A percentile compares a stretch with the other conserved stretches of the same genome.
Evolutionary conservation across 2,329 filamentous ascomycete genomes (phyloP).

Genomic region (Phialemonium atrogriseum): DNA sequence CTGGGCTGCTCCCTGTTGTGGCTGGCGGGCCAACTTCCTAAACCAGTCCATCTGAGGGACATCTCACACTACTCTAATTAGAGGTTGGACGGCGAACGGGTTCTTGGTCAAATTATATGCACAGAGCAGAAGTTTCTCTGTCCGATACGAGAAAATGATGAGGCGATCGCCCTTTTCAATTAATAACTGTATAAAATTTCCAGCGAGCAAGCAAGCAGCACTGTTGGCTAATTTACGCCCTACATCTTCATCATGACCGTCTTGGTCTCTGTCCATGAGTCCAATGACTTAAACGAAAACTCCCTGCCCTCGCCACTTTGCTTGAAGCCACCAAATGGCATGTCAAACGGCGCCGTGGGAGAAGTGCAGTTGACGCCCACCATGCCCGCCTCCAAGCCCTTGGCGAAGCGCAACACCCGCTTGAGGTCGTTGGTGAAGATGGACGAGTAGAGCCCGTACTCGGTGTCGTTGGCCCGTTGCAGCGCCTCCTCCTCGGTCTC

Average conservation of each 20-base stretch:
- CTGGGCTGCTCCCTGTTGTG: no score
- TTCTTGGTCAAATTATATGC: no score
- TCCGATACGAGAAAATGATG: no score
- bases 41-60: no score
- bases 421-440: constrained; percentile 43
- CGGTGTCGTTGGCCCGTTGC: constrained; percentile 39
- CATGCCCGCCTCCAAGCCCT: constrained; percentile 44
- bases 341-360: constrained; percentile 22
- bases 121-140: no score
- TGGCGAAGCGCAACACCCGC: constrained; percentile 23
- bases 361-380: constrained; percentile 42
- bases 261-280: constrained; percentile 22
- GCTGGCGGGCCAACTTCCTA: no score
- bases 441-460: constrained; percentile 42
- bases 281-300: constrained; percentile 23
- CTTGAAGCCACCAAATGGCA: constrained; percentile 33
- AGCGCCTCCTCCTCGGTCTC: constrained; percentile 42
- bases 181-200: no score
- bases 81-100: no score
- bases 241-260: constrained; percentile 16
- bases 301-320: constrained; percentile 26
- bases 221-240: no score
- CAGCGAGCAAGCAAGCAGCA: no score
- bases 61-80: no score
- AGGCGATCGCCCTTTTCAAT: no score